A percentile compares a stretch with the other conserved stretches of the same genome.
Evolutionary conservation across 2,329 filamentous ascomycete genomes (phyloP).

Genomic region (Aspergillus hortae): DNA sequence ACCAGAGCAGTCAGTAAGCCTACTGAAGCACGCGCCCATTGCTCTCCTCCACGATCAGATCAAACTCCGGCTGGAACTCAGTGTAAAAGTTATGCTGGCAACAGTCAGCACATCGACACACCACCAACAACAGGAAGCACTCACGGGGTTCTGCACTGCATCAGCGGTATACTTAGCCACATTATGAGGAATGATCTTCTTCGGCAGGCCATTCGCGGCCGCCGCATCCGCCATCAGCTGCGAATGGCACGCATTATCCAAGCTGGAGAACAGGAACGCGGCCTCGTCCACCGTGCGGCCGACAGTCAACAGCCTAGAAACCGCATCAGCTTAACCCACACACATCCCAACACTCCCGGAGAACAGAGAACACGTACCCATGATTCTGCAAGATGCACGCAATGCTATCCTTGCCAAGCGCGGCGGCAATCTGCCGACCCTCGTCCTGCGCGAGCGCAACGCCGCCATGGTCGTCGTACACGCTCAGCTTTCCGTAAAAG

Average conservation of each 20-base stretch:
- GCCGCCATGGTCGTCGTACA: constrained; percentile 41
- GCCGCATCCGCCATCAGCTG: constrained; percentile 41
- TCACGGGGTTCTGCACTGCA: constrained; percentile 34
- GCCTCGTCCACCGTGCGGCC: constrained; percentile 41
- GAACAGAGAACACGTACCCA: constrained; percentile 22
- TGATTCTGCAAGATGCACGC: constrained; percentile 42
- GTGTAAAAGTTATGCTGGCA: constrained; percentile 38
- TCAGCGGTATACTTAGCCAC: constrained; percentile 35
- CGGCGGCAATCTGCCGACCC: constrained; percentile 35
- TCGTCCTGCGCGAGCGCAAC: constrained; percentile 40
- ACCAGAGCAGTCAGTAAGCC: not conserved
- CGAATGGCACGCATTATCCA: constrained; percentile 41
- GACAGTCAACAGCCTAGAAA: constrained; percentile 35
- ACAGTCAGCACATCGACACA: constrained; percentile 8
- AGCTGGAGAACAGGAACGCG: constrained; percentile 36
- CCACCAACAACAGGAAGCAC: constrained; percentile 3
- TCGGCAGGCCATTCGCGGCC: constrained; percentile 36
- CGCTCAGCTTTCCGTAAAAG: constrained; percentile 34
- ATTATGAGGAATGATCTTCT: constrained; percentile 31
- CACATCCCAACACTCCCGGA: constrained; percentile 12
- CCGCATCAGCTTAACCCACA: constrained; percentile 5
- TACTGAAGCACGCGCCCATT: constrained; percentile 31
- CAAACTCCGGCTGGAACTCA: constrained; percentile 39
- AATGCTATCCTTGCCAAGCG: constrained; percentile 39
- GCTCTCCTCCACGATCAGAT: constrained; percentile 36